Percentiles rank a stretch among this genome's conserved stretches.
Evolutionary conservation across 805 yeast species (phyloP).

Genomic region (Martiniozyma abietophila): DNA sequence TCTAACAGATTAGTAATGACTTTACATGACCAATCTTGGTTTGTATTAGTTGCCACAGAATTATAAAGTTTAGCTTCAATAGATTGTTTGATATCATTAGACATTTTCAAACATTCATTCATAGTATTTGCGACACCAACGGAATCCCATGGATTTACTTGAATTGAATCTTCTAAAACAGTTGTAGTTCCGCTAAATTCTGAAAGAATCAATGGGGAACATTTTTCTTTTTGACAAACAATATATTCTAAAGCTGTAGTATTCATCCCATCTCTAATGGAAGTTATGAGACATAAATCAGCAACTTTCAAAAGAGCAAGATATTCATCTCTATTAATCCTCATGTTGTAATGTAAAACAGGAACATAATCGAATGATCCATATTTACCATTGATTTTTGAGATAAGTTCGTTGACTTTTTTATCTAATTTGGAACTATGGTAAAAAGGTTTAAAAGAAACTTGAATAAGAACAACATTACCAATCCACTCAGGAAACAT

Average conservation of each 20-base stretch:
- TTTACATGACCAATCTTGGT: constrained; percentile 70
- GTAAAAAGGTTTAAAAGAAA: constrained; percentile 67
- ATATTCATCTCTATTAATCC: constrained; percentile 82
- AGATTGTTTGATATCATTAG: constrained; percentile 33
- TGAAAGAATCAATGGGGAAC: constrained; percentile 73
- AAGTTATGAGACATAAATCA: constrained; percentile 80
- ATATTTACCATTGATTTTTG: constrained; percentile 73
- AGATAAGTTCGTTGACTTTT: constrained; percentile 74
- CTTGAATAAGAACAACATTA: constrained; percentile 83
- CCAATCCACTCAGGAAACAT: constrained; percentile 87
- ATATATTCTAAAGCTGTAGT: constrained; percentile 91
- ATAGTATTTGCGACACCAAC: constrained; percentile 86
- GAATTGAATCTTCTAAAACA: constrained; percentile 60
- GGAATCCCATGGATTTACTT: constrained; percentile 95
- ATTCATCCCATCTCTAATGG: constrained; percentile 93
- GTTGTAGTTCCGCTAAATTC: constrained; percentile 90
- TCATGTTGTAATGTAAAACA: constrained; percentile 85
- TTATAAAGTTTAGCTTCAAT: constrained; percentile 49
- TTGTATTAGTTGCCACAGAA: constrained; percentile 59
- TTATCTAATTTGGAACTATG: constrained; percentile 61
- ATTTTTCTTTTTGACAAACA: constrained; percentile 67
- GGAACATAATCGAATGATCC: constrained; percentile 82
- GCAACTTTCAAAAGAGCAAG: constrained; percentile 82
- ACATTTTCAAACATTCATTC: constrained; percentile 53
- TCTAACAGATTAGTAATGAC: constrained; percentile 38